Conservation (phyloP, 169 alveolate species). For the Plasmodium blacklocki region DNA sequence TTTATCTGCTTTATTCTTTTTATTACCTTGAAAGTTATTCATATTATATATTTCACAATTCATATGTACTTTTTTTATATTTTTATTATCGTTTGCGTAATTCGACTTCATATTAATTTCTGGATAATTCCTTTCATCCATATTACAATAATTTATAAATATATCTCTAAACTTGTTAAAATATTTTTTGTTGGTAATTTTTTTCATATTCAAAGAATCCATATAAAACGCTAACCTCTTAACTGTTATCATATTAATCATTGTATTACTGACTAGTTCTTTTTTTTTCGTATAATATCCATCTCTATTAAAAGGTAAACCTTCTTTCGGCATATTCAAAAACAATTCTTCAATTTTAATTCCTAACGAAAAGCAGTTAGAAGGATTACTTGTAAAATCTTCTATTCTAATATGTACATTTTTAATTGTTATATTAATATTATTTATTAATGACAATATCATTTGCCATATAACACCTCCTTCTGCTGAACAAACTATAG, state of each 20-base stretch:
- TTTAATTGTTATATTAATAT: slow-evolving; percentile 63
- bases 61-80: too few species aligned
- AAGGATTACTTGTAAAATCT: slow-evolving; percentile 72
- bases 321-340: slow-evolving; percentile 72
- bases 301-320: slow-evolving; percentile 70
- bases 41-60: not conserved
- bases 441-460: slow-evolving; percentile 67
- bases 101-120: too few species aligned
- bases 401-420: slow-evolving; percentile 75
- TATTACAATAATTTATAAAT: slow-evolving; percentile 15
- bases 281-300: slow-evolving; percentile 74
- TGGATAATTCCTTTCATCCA: too few species aligned
- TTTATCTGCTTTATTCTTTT: slow-evolving; percentile 14
- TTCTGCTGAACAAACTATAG: slow-evolving; percentile 66
- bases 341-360: slow-evolving; percentile 66
- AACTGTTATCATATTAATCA: slow-evolving; percentile 76
- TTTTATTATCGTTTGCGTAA: too few species aligned
- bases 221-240: slow-evolving; percentile 67
- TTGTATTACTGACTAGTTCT: slow-evolving; percentile 66
- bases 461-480: slow-evolving; percentile 79
- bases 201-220: slow-evolving; percentile 70
- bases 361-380: slow-evolving; percentile 69
- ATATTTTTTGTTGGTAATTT: slow-evolving; percentile 42
- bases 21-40: slow-evolving; percentile 4
- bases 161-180: slow-evolving; percentile 13